These are phyloP conservation scores for Aspergillus sclerotialis DNA, from an alignment of 2,329 filamentous ascomycete genomes.

Conservation along the genomic window DNA sequence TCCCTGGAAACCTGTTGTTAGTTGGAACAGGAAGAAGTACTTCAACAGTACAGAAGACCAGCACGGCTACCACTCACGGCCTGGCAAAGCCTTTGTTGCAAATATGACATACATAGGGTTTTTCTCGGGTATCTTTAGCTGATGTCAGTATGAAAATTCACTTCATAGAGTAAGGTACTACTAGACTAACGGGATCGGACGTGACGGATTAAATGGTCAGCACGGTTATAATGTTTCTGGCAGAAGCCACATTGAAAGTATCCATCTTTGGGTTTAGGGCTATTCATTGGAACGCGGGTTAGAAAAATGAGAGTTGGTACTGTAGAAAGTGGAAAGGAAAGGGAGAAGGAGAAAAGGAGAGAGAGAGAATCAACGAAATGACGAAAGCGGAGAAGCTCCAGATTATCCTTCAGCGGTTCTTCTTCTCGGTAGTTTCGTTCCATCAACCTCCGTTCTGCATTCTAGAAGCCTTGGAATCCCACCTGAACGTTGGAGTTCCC, in stretches of 20 bases:
- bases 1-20: slow-evolving; percentile 26
- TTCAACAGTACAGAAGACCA: neutral
- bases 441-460: too few species aligned
- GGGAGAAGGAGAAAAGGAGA: slow-evolving; percentile 17
- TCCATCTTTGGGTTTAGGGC: too few species aligned
- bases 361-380: slow-evolving; percentile 12
- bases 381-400: slow-evolving; percentile 11
- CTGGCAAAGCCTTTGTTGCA: slow-evolving; percentile 27
- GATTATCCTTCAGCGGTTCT: neutral
- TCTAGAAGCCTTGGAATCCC: too few species aligned
- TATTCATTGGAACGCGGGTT: too few species aligned
- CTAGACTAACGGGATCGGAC: slow-evolving; percentile 40
- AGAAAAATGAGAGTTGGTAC: too few species aligned
- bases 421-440: too few species aligned
- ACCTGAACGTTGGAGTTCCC: too few species aligned
- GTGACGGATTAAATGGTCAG: slow-evolving; percentile 49
- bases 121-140: slow-evolving; percentile 21
- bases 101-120: slow-evolving; percentile 25
- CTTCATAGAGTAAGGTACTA: slow-evolving; percentile 7
- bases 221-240: slow-evolving; percentile 45
- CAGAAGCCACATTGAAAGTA: slow-evolving; percentile 48
- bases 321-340: slow-evolving; percentile 7
- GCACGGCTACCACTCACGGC: slow-evolving; percentile 15
- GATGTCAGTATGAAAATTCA: neutral
- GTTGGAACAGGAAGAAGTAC: neutral